Percentiles rank a stretch among this genome's conserved stretches.
These are phyloP conservation scores for Aspergillus thermomutatus DNA, from an alignment of 2,329 filamentous ascomycete genomes.

Conservation along the genomic window DNA sequence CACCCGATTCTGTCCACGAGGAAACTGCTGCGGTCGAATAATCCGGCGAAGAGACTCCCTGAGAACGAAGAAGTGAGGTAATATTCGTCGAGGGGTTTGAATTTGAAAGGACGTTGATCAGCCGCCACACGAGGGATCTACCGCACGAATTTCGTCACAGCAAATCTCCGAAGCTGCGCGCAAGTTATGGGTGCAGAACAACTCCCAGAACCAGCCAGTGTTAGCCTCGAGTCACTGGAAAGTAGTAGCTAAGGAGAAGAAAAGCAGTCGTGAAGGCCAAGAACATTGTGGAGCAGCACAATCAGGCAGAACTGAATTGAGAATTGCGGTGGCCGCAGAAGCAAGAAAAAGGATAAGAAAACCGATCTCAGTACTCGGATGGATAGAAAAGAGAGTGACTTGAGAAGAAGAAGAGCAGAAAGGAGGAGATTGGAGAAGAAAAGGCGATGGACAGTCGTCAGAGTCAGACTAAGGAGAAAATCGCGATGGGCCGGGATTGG, in stretches of 20 bases:
- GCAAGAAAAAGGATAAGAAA: not conserved
- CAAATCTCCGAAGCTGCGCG: not conserved
- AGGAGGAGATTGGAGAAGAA: not conserved
- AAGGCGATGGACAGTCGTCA: not conserved
- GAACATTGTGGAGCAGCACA: constrained; percentile 1
- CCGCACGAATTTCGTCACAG: not conserved
- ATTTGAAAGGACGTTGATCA: not conserved
- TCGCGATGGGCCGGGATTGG: not conserved
- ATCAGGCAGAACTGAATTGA: not conserved
- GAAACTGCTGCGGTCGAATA: not conserved
- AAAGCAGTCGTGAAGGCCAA: not conserved
- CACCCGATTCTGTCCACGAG: not conserved
- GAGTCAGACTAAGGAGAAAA: not conserved
- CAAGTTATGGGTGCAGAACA: not conserved
- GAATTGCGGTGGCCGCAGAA: not conserved
- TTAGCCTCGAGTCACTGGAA: constrained; percentile 3
- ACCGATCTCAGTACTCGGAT: not conserved
- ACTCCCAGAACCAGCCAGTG: not conserved
- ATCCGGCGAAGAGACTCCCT: not conserved
- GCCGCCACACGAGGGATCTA: not conserved
- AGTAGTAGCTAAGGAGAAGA: not conserved
- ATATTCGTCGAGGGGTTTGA: not conserved
- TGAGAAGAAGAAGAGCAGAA: not conserved
- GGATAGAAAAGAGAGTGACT: not conserved
- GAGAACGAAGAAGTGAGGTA: not conserved